Evolutionary conservation across 441 rosid genomes (phyloP).

Genomic region (Gossypium schwendimanii): DNA sequence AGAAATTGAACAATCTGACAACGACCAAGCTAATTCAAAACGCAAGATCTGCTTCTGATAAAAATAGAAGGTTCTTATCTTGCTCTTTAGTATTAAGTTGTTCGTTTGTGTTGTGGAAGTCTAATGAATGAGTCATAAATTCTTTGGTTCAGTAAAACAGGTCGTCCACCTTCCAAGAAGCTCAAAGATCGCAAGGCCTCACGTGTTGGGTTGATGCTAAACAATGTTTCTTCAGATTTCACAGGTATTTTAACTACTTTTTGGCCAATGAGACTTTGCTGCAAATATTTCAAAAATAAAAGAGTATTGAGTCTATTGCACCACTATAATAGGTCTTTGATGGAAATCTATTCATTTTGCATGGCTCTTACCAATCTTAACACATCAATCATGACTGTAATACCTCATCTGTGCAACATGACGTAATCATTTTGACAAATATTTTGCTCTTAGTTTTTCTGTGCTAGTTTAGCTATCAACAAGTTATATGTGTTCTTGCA

Average conservation of each 20-base stretch:
- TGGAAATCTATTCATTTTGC: background rate
- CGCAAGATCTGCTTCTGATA: conserved; percentile 56
- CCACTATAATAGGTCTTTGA: background rate
- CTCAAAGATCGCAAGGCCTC: conserved; percentile 69
- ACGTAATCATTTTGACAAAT: background rate
- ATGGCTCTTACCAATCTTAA: background rate
- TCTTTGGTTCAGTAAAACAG: conserved; percentile 58
- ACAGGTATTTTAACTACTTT: conserved; percentile 38
- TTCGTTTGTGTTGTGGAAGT: background rate
- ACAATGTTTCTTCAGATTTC: conserved; percentile 45
- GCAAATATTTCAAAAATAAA: background rate
- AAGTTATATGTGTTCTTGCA: background rate
- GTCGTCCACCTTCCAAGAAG: conserved; percentile 86
- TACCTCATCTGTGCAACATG: background rate
- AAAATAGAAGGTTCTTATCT: conserved; percentile 51
- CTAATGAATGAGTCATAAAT: background rate
- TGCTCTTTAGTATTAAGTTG: background rate
- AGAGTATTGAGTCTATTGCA: background rate
- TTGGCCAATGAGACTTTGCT: background rate
- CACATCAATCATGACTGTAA: background rate
- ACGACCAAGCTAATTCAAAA: conserved; percentile 51
- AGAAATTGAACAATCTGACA: conserved; percentile 55
- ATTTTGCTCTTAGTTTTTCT: background rate
- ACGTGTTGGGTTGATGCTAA: conserved; percentile 42
- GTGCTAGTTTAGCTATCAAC: background rate